Evolutionary conservation across 305 asterid species (phyloP).

Genomic region (Plantago rigida): DNA sequence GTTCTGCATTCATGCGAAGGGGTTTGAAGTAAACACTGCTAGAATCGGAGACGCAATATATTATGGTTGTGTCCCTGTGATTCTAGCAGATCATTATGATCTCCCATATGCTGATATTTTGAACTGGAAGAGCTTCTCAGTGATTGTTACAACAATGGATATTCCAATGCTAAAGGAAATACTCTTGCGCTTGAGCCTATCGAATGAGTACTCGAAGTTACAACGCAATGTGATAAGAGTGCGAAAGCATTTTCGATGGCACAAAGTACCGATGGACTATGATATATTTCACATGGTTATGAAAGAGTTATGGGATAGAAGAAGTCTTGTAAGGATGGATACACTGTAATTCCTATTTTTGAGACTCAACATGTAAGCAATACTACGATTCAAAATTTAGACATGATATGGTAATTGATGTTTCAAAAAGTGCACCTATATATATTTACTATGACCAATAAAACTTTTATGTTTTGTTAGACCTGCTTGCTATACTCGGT

Average conservation of each 20-base stretch:
- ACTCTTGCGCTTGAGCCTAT: conserved; percentile 28
- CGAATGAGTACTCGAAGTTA: conserved; percentile 39
- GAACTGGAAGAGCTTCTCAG: conserved; percentile 60
- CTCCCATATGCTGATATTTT: conserved; percentile 68
- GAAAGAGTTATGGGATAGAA: conserved; percentile 76
- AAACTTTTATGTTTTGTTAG: no score
- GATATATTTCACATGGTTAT: conserved; percentile 77
- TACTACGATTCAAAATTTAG: no score
- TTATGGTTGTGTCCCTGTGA: conserved; percentile 79
- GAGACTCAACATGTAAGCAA: background rate
- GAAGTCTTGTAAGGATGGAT: conserved; percentile 39
- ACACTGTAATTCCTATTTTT: background rate
- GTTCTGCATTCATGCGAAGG: conserved; percentile 84
- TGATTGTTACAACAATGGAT: conserved; percentile 44
- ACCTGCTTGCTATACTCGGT: no score
- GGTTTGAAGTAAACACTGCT: conserved; percentile 85
- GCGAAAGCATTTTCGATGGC: conserved; percentile 67
- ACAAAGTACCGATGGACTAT: conserved; percentile 37
- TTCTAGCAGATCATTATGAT: conserved; percentile 73
- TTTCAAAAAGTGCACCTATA: no score
- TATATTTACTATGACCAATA: no score
- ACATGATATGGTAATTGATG: no score
- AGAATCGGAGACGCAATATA: conserved; percentile 68
- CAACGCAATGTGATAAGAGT: conserved; percentile 58
- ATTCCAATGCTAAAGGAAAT: conserved; percentile 54